Evolutionary conservation across 1,284 basidiomycete species (phyloP), one percentile per base, ranked within the genome.

Genomic region (Cutaneotrichosporon sp.): DNA sequence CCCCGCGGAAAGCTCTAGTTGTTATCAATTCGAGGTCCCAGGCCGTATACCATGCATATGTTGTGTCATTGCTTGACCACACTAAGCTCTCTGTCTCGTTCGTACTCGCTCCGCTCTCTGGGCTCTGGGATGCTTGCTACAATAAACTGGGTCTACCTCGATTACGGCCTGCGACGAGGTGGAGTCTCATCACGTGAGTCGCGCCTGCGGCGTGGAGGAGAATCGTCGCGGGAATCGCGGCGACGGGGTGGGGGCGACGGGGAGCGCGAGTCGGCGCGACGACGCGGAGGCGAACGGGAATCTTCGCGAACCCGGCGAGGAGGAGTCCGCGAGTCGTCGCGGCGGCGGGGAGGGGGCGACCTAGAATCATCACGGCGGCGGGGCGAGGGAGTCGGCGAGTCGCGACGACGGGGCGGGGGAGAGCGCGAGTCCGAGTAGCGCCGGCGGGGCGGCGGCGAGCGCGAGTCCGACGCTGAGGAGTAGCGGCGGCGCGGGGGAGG

Each of bases 231-330:
- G 9, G 29, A 29, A 9, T 29, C 29, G 29, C 29, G 29, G 29
- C 29, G 29, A 9, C 29, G 67, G 2, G 59, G 52, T 7, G 65
- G 54, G 50, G 63, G 65, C 18, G 68, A 57, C 38, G 71, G 70
- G 31, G 68, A 57, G 9, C 64, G 60, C 14, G 60, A 59, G 49
- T 61, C 52, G 14, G 51, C 51, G 18, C 63, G 54, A 25, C 67
- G 63, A 14, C 61, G 60, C 11, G 69, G 60, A 11, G 66, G 29
- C 9, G 29, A n/a, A n/a, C n/a, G n/a, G n/a, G n/a, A 29, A 9
- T 29, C 29, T 4, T 29, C 29, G 29, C 29, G 29, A 29, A 9
- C n/a, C n/a, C n/a, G n/a, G n/a, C n/a, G n/a, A n/a, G n/a, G n/a
- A n/a, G n/a, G n/a, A n/a, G n/a, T n/a, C n/a, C n/a, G n/a, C n/a